A percentile compares a stretch with the other conserved stretches of the same genome.
phyloP scores from a whole-genome alignment of 2,329 filamentous ascomycete species.

The Westerdykella sp. region DNA sequence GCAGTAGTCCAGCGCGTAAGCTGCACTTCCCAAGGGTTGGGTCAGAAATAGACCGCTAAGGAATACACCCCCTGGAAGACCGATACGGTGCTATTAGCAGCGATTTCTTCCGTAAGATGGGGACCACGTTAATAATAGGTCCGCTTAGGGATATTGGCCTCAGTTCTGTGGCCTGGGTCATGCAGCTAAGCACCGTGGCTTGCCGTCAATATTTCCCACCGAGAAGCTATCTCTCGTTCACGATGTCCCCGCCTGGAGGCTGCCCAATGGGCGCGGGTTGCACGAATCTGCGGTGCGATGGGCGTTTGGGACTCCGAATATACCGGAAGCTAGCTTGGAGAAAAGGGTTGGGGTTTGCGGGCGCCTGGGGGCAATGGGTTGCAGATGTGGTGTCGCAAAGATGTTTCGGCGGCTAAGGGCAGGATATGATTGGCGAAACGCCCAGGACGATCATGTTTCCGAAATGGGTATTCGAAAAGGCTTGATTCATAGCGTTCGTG shows the following conservation, averaged over 20 bases:
- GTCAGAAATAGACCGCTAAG: conserved; percentile 6
- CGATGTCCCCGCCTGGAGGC: too few species aligned
- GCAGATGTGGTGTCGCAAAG: conserved; percentile 18
- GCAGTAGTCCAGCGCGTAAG: conserved; percentile 22
- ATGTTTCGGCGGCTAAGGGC: conserved; percentile 25
- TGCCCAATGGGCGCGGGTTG: too few species aligned
- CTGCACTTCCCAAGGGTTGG: conserved; percentile 5
- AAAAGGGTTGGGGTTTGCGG: conserved; percentile 5
- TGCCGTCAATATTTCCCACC: conserved; percentile 1
- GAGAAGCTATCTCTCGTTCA: too few species aligned
- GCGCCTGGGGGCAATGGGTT: conserved; percentile 21
- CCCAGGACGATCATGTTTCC: not conserved
- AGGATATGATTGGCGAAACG: conserved; percentile 2
- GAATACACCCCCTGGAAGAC: not conserved
- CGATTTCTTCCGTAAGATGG: conserved; percentile 6
- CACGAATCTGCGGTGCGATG: not conserved
- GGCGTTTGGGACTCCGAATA: not conserved
- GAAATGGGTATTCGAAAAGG: not conserved
- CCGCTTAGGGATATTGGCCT: conserved; percentile 1
- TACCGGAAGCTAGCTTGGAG: too few species aligned
- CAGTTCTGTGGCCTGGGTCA: not conserved
- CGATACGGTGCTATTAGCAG: conserved; percentile 1
- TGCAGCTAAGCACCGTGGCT: conserved; percentile 19
- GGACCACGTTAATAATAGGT: not conserved
- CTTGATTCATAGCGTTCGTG: too few species aligned